Base-by-base conservation (phyloP, 2,329 filamentous ascomycete species). In the Purpureocillium lavendulum region DNA sequence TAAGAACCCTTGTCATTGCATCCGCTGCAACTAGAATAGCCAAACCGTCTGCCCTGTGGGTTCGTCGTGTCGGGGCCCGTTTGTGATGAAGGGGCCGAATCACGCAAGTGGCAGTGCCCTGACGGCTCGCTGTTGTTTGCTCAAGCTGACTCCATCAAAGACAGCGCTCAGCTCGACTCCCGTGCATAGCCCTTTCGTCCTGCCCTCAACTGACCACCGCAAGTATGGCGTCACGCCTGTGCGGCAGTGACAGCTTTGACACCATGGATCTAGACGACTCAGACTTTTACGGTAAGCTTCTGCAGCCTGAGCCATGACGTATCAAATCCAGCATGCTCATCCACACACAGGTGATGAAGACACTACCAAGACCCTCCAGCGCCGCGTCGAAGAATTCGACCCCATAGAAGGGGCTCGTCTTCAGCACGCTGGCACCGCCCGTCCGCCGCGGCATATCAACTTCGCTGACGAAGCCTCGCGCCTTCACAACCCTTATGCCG, bases 401-500 rank as follows among this genome's bases (percentile, higher is more conserved):
- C 57, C 66, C 18, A 49, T 62, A 11, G 51, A 58, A 30, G 82
- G 75, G 69, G 40, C 47, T 30, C 38, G 44, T 14, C 42, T 50
- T n/a, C 50, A 60, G 9, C 42, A 48, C 30, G 33, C 43, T 10
- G 48, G 51, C 15, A 51, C 58, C 10, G 56, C 53, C 10, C 49
- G 50, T 21, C 50, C 60, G 10, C 33, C 48, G n/a, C 50, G 44
- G 15, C 48, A 43, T 32, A 45, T 36, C 18, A 46, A 31, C 30
- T 33, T 47, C n/a, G 31, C 42, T 4, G 37, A 45, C 4, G 45
- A 54, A n/a, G 40, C 46, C 7, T 46, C 59, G 1, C 57, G 56
- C 18, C 58, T 75, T 3, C 69, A 77, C 59, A 84, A 86, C 52
- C 70, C 71, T 2, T 79, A 78, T 47, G 68, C 75, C 41, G 75